Evolutionary conservation across 2,329 filamentous ascomycete species (phyloP), one percentile per base, ranked within the genome.

Genomic region (Diaporthe vaccinii): DNA sequence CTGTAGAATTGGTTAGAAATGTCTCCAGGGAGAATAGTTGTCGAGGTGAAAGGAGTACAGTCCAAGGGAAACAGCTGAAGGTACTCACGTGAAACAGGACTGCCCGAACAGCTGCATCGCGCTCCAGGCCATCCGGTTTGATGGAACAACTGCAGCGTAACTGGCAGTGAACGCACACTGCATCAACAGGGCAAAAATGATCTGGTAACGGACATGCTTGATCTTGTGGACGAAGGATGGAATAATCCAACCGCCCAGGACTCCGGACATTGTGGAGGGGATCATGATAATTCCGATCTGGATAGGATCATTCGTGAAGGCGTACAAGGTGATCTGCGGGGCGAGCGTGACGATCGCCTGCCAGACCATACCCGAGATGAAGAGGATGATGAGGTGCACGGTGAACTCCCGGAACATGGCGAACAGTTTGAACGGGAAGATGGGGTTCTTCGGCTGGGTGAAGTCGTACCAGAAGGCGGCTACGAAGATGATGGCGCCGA

Each of bases 161-260:
- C 69, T 77, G 20, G 77, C 81, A 12, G 78, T 80, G 71, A 82
- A 82, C 7, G 79, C 69, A 1, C 78, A 80, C 73, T 83, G 81
- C 25, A 83, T 74, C 6, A 80, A n/a, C 20, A 82, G 78, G 17
- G 80, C 82, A 57, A 80, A 65, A 25, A 83, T 77, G 53, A 83
- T 79, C 73, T 82, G 82, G 59, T 78, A 73, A 67, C 80, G 79
- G 57, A 82, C 74, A 58, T 82, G 79, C 31, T 80, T 80, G 73
- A 83, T 79, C 57, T 80, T 81, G 75, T 83, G 82, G 0, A 81
- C 80, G 22, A 83, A 74, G 12, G 80, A 79, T 1, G 82, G 82
- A 8, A 82, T 74, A 31, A 83, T 75, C 78, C 80, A 80, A n/a
- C 80, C 81, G 28, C 80, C 80, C 0, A 81, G 67, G 2, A 81